Evolutionary conservation across 805 yeast species (phyloP).

Genomic region (Yarrowia bubula): DNA sequence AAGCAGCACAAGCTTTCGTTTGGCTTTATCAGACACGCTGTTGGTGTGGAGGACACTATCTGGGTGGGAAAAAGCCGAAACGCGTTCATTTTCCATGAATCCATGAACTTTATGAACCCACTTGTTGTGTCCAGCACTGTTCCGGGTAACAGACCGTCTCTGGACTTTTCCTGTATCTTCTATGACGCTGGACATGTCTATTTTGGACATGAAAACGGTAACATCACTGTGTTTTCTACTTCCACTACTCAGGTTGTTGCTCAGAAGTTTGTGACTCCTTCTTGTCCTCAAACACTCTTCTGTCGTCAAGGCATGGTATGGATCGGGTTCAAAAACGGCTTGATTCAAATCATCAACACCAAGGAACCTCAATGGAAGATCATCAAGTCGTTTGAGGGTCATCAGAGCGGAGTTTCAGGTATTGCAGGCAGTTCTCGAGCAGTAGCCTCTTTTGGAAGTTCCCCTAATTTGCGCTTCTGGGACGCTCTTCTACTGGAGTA

Average conservation of each 20-base stretch:
- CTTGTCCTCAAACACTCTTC: constrained; percentile 34
- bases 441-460: constrained; percentile 19
- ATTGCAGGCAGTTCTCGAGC: constrained; percentile 30
- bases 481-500: constrained; percentile 40
- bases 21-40: constrained; percentile 33
- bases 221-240: constrained; percentile 37
- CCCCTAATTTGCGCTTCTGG: constrained; percentile 35
- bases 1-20: constrained; percentile 36
- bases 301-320: constrained; percentile 39
- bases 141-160: constrained; percentile 6
- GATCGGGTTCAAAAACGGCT: constrained; percentile 43
- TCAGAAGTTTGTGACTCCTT: constrained; percentile 38
- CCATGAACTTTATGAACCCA: constrained; percentile 30
- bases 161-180: constrained; percentile 39
- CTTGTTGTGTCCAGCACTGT: constrained; percentile 33
- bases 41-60: constrained; percentile 33
- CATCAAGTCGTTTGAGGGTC: constrained; percentile 42
- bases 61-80: constrained; percentile 41
- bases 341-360: constrained; percentile 39
- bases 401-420: constrained; percentile 35
- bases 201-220: constrained; percentile 45
- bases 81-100: constrained; percentile 39
- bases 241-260: constrained; percentile 33
- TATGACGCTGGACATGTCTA: constrained; percentile 36
- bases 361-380: constrained; percentile 38